phyloP scores from a whole-genome alignment of 345 rosid genomes.

The Eucalyptus curtisii region DNA sequence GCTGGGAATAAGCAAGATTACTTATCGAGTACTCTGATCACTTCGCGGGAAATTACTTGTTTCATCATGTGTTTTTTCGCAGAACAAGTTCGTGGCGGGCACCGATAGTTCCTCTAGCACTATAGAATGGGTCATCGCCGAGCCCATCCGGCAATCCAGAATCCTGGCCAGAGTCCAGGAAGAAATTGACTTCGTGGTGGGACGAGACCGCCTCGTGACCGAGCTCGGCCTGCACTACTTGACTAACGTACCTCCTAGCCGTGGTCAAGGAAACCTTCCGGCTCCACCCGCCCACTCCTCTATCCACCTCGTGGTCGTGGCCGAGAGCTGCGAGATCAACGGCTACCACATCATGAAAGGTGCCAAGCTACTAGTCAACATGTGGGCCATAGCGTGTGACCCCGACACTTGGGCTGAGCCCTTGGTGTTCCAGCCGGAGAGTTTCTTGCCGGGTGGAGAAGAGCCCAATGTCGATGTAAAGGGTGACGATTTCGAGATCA shows the following conservation, averaged over 20 bases:
- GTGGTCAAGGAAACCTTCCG: constrained; percentile 68
- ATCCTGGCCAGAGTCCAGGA: constrained; percentile 24
- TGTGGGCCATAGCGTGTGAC: constrained; percentile 78
- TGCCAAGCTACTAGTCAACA: constrained; percentile 38
- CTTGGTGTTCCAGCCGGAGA: constrained; percentile 46
- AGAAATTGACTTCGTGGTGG: constrained; percentile 58
- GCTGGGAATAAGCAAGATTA: not conserved
- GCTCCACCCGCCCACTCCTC: constrained; percentile 73
- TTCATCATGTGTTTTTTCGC: not conserved
- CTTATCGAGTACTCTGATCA: not conserved
- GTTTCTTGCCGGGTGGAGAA: constrained; percentile 61
- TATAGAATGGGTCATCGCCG: constrained; percentile 84
- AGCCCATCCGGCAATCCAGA: constrained; percentile 56
- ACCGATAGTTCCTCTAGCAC: constrained; percentile 86
- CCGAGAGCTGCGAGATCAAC: constrained; percentile 57
- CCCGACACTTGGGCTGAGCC: constrained; percentile 63
- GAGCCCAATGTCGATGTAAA: constrained; percentile 37
- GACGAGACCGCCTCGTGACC: constrained; percentile 21
- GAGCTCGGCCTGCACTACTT: constrained; percentile 38
- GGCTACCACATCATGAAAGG: constrained; percentile 59
- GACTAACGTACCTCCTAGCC: constrained; percentile 57
- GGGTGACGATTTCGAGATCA: constrained; percentile 55
- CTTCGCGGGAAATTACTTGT: not conserved
- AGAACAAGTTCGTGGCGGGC: constrained; percentile 74
- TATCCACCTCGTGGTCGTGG: constrained; percentile 48